These are phyloP conservation scores for Sphagnum fallax DNA, from an alignment of 228 moss, liverwort and hornwort species.

Conservation along the genomic window DNA sequence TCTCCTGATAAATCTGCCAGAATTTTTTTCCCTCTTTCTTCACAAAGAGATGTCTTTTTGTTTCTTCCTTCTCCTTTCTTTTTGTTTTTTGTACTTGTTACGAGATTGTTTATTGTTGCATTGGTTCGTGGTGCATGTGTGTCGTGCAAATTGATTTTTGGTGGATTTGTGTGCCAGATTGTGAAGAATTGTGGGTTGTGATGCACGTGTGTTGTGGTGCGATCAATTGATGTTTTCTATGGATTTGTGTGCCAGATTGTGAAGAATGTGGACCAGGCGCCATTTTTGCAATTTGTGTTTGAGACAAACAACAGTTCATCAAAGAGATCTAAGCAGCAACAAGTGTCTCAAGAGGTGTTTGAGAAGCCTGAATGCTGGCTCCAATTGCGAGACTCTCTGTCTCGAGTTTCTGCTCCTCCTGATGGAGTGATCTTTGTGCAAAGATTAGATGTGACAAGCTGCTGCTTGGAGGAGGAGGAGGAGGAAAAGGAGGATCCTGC, in stretches of 20 bases:
- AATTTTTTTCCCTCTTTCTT: too few species aligned
- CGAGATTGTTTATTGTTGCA: not conserved
- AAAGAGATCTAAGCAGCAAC: slow-evolving; percentile 30
- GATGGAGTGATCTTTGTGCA: slow-evolving; percentile 85
- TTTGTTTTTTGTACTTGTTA: not conserved
- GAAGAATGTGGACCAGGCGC: slow-evolving; percentile 74
- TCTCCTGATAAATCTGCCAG: not conserved
- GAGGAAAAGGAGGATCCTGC: not conserved
- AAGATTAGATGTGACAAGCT: slow-evolving; percentile 23
- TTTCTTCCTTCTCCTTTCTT: not conserved
- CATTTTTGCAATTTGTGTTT: slow-evolving; percentile 65
- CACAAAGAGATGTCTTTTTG: too few species aligned
- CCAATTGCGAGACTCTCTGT: slow-evolving; percentile 31
- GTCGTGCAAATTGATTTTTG: too few species aligned
- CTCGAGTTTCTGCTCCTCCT: slow-evolving; percentile 22
- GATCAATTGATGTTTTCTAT: not conserved
- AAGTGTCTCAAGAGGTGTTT: slow-evolving; percentile 45
- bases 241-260: slow-evolving; percentile 49
- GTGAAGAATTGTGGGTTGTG: too few species aligned
- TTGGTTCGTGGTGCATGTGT: not conserved
- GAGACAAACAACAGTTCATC: slow-evolving; percentile 15
- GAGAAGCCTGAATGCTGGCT: slow-evolving; percentile 52
- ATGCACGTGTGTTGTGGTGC: not conserved
- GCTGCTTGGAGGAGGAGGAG: too few species aligned
- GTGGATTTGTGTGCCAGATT: not conserved